These are phyloP conservation scores for Backusella mclennaniae DNA, from an alignment of 192 early-diverging fungal genomes.

Conservation along the genomic window DNA sequence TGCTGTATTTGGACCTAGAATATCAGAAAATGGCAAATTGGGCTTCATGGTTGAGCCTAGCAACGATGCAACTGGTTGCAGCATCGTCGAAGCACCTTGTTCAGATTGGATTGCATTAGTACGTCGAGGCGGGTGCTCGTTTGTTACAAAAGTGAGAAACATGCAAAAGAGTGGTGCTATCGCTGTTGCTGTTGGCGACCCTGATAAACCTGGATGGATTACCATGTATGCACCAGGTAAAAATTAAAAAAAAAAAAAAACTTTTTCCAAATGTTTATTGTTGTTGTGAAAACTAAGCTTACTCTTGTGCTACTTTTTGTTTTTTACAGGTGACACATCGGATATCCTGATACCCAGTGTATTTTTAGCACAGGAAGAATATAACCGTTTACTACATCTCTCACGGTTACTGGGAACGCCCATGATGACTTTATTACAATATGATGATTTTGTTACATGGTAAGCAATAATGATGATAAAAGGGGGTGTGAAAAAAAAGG, in stretches of 20 bases:
- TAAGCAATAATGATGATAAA: constrained; percentile 14
- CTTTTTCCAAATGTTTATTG: background rate
- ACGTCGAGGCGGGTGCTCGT: constrained; percentile 84
- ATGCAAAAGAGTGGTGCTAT: constrained; percentile 86
- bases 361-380: constrained; percentile 75
- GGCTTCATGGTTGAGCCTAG: constrained; percentile 59
- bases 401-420: constrained; percentile 18
- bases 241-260: background rate
- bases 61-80: constrained; percentile 60
- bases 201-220: constrained; percentile 67
- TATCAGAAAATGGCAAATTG: constrained; percentile 68
- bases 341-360: constrained; percentile 87
- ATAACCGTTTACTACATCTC: constrained; percentile 52
- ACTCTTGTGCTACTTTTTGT: background rate
- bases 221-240: constrained; percentile 82
- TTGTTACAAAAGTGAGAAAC: constrained; percentile 86
- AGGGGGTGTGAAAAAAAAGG: constrained; percentile 1
- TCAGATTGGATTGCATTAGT: constrained; percentile 82
- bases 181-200: constrained; percentile 88
- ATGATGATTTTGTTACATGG: constrained; percentile 40
- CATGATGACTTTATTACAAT: constrained; percentile 32
- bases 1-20: constrained; percentile 86
- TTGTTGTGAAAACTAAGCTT: background rate
- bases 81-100: constrained; percentile 34
- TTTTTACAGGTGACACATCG: constrained; percentile 66